Percentiles rank a stretch among this genome's conserved stretches.
Conservation (phyloP, 257 asterid genomes). For the Jacaranda mimosifolia region DNA sequence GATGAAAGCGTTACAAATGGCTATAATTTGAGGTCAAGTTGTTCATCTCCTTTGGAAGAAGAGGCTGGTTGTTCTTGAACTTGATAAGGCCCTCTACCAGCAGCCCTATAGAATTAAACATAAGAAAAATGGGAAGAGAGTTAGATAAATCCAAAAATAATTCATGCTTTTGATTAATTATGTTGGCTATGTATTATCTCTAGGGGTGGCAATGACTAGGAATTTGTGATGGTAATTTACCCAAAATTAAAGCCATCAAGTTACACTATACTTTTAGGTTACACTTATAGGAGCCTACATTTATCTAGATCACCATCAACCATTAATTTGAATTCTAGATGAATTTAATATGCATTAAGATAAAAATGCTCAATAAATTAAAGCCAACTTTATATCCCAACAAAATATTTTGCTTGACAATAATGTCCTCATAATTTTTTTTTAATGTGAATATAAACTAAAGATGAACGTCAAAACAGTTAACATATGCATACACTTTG, state of each 20-base stretch:
- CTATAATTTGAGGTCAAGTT: conserved; percentile 71
- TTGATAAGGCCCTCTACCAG: conserved; percentile 70
- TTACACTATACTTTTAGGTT: no score
- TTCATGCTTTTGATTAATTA: not conserved
- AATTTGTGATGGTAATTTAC: no score
- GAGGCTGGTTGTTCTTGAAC: conserved; percentile 48
- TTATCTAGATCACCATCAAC: no score
- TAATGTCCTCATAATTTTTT: no score
- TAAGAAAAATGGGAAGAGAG: not conserved
- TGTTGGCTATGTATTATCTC: not conserved
- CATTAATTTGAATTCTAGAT: no score
- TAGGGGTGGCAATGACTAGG: no score
- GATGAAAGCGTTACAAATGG: not conserved
- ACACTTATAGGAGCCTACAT: no score
- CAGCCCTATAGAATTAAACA: conserved; percentile 49
- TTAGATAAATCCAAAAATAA: not conserved
- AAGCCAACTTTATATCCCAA: not conserved
- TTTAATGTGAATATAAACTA: no score
- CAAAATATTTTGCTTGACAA: not conserved
- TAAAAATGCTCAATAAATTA: not conserved
- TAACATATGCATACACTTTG: no score
- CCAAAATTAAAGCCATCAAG: no score
- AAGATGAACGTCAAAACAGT: no score
- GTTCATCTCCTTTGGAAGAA: conserved; percentile 59
- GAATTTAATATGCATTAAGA: no score